Evolutionary conservation across 257 asterid species (phyloP), one percentile per base, ranked within the genome.

Genomic region (Vinca minor): DNA sequence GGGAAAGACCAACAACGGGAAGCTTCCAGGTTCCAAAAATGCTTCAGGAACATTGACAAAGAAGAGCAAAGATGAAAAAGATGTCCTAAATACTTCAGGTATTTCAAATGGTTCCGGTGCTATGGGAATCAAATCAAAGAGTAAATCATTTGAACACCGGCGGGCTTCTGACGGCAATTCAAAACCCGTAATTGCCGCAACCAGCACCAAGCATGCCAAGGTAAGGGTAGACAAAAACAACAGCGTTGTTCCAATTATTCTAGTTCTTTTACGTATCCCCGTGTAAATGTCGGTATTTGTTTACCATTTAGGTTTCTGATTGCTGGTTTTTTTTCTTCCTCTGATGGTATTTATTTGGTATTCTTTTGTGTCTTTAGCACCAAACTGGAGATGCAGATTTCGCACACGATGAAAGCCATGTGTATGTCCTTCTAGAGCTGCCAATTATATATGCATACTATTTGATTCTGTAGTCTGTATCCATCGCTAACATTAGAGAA

Each of bases 21-120:
- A 73, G 68, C 66, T 69, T 31, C 63, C 68, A 35, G 62, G 56
- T 70, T 41, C 62, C 29, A 68, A 53, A 70, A 69, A 54, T 73
- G 76, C 65, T 8, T 36, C 64, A 13, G 62, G 54, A 26, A 18
- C 66, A 17, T 68, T 28, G 12, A 6, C 68, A 21, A 73, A 69
- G 64, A 76, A 73, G 61, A 71, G 70, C 5, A 67, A 73, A 59
- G 78, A 64, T 55, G 77, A 74, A 61, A 70, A 59, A 38, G 76
- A 77, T 60, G 69, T 28, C 48, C 62, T 55, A 36, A 35, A 60
- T 45, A 48, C 63, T 61, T 41, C 74, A 11, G 69, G 61, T 45
- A 63, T 59, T 67, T 60, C 81, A 29, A 73, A 76, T 64, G 75
- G 81, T 12, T 48, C 69, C 1, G 38, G 21, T 52, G 66, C 69